A percentile compares a stretch with the other conserved stretches of the same genome.
These are phyloP conservation scores for Dictyostelium brefeldianum DNA, from an alignment of 78 protist genomes.

Conservation along the genomic window DNA sequence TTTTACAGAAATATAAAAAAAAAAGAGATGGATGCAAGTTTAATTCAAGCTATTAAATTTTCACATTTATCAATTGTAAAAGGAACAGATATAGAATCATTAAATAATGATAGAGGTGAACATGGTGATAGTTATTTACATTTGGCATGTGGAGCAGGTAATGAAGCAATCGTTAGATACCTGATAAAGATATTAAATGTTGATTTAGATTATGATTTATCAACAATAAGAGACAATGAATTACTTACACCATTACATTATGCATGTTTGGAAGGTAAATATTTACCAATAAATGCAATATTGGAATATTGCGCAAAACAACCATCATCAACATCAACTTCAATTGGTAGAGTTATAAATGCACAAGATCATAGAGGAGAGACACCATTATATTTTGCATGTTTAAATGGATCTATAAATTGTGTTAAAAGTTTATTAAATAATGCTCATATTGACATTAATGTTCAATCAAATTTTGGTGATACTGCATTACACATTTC, in stretches of 20 bases:
- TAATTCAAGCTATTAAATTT: slow-evolving; percentile 54
- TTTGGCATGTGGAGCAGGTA: slow-evolving; percentile 42
- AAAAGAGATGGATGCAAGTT: background rate
- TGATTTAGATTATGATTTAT: slow-evolving; percentile 11
- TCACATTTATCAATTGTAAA: slow-evolving; percentile 46
- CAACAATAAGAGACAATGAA: slow-evolving; percentile 13
- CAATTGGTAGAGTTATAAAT: background rate
- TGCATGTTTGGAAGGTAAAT: slow-evolving; percentile 39
- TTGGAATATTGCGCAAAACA: background rate
- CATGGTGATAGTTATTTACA: slow-evolving; percentile 51
- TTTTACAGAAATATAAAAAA: background rate
- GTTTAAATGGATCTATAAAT: slow-evolving; percentile 14
- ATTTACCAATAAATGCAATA: background rate
- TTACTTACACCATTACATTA: slow-evolving; percentile 61
- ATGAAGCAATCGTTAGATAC: slow-evolving; percentile 41
- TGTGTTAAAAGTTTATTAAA: slow-evolving; percentile 17
- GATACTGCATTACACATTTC: slow-evolving; percentile 62
- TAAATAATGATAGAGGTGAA: background rate
- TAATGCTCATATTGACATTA: background rate
- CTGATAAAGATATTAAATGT: background rate
- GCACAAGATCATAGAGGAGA: slow-evolving; percentile 25
- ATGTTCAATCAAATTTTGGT: slow-evolving; percentile 37
- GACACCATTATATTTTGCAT: slow-evolving; percentile 46
- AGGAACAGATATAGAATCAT: background rate
- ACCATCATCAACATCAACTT: background rate